Conservation (phyloP, 805 yeast species). For the Schizosaccharomyces lindneri region DNA sequence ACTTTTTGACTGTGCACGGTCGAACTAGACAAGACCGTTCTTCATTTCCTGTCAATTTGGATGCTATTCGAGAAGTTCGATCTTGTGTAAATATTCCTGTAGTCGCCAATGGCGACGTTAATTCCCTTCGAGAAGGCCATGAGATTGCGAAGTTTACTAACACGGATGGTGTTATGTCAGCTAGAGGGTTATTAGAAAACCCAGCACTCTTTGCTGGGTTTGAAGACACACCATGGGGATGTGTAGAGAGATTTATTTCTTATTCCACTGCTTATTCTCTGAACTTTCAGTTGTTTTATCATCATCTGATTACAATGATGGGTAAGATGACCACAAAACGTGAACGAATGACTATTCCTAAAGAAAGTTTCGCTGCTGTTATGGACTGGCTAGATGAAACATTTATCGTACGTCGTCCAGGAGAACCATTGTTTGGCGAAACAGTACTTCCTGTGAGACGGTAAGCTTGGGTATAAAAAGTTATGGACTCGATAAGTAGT, state of each 20-base stretch:
- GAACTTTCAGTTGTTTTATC: slow-evolving; percentile 65
- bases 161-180: slow-evolving; percentile 89
- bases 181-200: slow-evolving; percentile 60
- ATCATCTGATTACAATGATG: slow-evolving; percentile 73
- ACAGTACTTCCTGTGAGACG: slow-evolving; percentile 1
- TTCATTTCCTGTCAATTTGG: slow-evolving; percentile 57
- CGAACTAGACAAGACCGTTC: slow-evolving; percentile 67
- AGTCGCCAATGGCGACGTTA: slow-evolving; percentile 95
- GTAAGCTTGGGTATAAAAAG: background rate
- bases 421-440: slow-evolving; percentile 46
- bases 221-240: slow-evolving; percentile 65
- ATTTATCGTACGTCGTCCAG: slow-evolving; percentile 40
- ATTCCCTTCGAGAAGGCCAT: slow-evolving; percentile 35
- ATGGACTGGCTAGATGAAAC: slow-evolving; percentile 64
- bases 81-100: slow-evolving; percentile 44
- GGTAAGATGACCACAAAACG: slow-evolving; percentile 20
- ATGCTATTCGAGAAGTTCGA: slow-evolving; percentile 48
- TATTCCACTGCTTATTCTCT: slow-evolving; percentile 56
- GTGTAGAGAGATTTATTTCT: slow-evolving; percentile 64
- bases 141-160: slow-evolving; percentile 40
- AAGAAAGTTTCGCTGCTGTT: slow-evolving; percentile 17
- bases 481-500: no score
- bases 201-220: slow-evolving; percentile 72
- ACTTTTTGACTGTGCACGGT: slow-evolving; percentile 85
- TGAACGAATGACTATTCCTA: slow-evolving; percentile 13